Percentiles rank a stretch among this genome's conserved stretches.
Conservation (phyloP, 2,329 filamentous ascomycete species). For the Neofusicoccum ribis region DNA sequence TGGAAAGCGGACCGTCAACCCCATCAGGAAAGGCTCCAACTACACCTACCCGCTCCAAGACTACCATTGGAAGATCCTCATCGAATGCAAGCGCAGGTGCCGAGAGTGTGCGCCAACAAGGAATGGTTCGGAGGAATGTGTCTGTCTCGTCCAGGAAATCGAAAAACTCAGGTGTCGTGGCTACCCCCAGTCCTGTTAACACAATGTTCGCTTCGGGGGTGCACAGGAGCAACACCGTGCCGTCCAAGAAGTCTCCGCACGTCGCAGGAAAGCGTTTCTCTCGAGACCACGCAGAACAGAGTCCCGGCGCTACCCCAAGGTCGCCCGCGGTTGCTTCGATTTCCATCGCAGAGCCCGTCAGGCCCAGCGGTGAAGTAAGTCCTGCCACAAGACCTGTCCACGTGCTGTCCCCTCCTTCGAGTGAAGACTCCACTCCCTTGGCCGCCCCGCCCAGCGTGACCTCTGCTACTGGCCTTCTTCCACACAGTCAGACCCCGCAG, state of each 20-base stretch:
- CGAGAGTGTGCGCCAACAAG: constrained; percentile 80
- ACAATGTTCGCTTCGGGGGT: constrained; percentile 51
- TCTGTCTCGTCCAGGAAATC: constrained; percentile 91
- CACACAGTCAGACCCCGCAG: constrained; percentile 7
- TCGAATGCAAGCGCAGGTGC: constrained; percentile 88
- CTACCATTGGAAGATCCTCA: constrained; percentile 69
- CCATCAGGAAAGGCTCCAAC: constrained; percentile 52
- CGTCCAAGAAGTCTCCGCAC: constrained; percentile 82
- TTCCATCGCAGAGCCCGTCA: constrained; percentile 14
- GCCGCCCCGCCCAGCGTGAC: constrained; percentile 29
- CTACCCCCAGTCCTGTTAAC: constrained; percentile 57
- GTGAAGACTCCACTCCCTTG: constrained; percentile 39
- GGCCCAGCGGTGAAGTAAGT: neutral
- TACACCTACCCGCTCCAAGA: constrained; percentile 51
- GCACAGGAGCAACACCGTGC: constrained; percentile 87
- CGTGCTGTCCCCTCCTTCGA: constrained; percentile 42
- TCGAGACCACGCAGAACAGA: constrained; percentile 13
- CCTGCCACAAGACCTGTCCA: constrained; percentile 28
- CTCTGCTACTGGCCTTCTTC: constrained; percentile 13
- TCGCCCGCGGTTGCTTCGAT: constrained; percentile 5
- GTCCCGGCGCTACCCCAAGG: constrained; percentile 3
- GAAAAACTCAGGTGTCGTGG: constrained; percentile 68
- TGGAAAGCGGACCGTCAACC: constrained; percentile 66
- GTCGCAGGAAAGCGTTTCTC: constrained; percentile 65
- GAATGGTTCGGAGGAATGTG: constrained; percentile 78